Percentiles rank a stretch among this genome's conserved stretches.
Conservation (phyloP, 2,329 filamentous ascomycete species). For the Xylariaceae sp. region DNA sequence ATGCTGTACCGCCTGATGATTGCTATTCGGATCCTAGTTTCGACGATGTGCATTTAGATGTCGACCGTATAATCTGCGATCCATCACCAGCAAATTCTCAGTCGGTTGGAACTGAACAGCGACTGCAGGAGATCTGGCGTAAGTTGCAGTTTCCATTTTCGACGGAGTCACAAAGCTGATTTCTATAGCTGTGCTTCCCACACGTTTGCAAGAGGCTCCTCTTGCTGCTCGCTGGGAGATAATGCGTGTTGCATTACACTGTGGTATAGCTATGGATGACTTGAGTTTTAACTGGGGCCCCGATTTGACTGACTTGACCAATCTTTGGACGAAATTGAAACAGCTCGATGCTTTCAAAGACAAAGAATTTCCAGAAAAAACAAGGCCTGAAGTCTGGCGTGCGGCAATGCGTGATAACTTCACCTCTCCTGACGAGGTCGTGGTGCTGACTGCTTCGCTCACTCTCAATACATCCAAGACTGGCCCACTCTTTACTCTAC, state of each 20-base stretch:
- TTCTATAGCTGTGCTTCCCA: constrained; percentile 31
- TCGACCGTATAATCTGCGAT: not conserved
- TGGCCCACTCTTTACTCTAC: constrained; percentile 43
- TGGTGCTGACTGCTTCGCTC: constrained; percentile 43
- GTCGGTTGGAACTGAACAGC: constrained; percentile 14
- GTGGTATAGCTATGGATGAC: constrained; percentile 37
- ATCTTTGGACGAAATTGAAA: constrained; percentile 40
- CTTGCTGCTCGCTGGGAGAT: constrained; percentile 52
- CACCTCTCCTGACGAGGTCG: constrained; percentile 31
- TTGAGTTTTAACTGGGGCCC: constrained; percentile 35
- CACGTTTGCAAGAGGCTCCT: constrained; percentile 40
- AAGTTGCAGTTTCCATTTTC: constrained; percentile 11
- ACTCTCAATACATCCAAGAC: constrained; percentile 31
- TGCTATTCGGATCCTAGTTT: constrained; percentile 12
- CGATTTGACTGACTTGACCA: constrained; percentile 41
- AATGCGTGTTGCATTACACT: constrained; percentile 44
- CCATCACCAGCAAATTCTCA: not conserved
- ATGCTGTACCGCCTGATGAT: not conserved
- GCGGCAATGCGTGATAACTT: constrained; percentile 37
- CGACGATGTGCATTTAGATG: constrained; percentile 1
- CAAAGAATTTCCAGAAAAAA: constrained; percentile 46
- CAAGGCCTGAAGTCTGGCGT: constrained; percentile 42
- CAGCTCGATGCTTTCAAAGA: constrained; percentile 38
- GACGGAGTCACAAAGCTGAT: constrained; percentile 1
- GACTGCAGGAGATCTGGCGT: constrained; percentile 30